Evolutionary conservation across 73 alveolate genomes (phyloP).

Genomic region (Paramecium tetraurelia): DNA sequence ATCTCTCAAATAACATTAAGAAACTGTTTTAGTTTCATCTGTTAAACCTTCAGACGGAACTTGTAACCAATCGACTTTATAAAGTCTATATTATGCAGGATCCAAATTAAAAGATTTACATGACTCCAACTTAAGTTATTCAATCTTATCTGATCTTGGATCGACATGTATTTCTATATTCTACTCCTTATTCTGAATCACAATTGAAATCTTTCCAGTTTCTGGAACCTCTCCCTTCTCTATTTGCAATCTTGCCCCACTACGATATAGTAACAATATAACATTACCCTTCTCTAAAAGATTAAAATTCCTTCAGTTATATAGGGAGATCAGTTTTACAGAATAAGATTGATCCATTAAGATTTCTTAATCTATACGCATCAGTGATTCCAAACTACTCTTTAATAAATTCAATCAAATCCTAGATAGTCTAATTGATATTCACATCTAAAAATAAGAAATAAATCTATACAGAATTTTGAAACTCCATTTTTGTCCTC

Average conservation of each 20-base stretch:
- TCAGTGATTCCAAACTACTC: background rate
- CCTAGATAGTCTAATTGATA: background rate
- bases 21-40: constrained; percentile 26
- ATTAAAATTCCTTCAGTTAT: background rate
- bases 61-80: constrained; percentile 69
- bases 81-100: constrained; percentile 62
- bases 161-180: constrained; percentile 55
- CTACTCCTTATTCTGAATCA: constrained; percentile 43
- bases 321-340: background rate
- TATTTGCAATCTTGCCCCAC: constrained; percentile 68
- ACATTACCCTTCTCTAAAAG: constrained; percentile 18
- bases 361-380: constrained; percentile 4
- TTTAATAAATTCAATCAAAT: background rate
- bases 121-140: constrained; percentile 59
- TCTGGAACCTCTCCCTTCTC: constrained; percentile 80
- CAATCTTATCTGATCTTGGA: constrained; percentile 62
- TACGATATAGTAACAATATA: background rate
- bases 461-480: background rate
- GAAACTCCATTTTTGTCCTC: background rate
- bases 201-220: constrained; percentile 65
- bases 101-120: constrained; percentile 68
- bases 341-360: background rate
- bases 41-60: constrained; percentile 72
- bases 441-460: background rate
- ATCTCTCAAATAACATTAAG: background rate